Conservation (phyloP, 345 rosid species). For the Rubroshorea leprosula region DNA sequence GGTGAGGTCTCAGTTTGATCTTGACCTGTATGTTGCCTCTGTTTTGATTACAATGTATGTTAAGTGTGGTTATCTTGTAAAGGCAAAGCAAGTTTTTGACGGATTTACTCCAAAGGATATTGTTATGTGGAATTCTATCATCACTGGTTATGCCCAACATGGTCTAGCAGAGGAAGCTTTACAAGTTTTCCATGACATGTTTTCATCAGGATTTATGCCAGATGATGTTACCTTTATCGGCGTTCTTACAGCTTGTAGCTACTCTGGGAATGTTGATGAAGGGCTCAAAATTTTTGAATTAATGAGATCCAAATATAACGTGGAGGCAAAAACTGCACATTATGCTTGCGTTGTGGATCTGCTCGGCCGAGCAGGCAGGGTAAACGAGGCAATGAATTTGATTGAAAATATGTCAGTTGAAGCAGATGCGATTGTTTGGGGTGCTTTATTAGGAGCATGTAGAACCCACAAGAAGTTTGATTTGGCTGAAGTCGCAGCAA, state of each 20-base stretch:
- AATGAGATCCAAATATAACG: not conserved
- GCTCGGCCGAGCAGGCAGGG: slow-evolving; percentile 70
- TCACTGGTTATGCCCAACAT: slow-evolving; percentile 70
- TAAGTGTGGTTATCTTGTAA: slow-evolving; percentile 67
- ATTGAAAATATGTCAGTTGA: slow-evolving; percentile 58
- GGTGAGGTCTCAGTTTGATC: slow-evolving; percentile 55
- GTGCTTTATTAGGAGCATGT: slow-evolving; percentile 75
- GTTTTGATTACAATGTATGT: slow-evolving; percentile 78
- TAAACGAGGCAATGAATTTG: slow-evolving; percentile 58
- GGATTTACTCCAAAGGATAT: slow-evolving; percentile 49
- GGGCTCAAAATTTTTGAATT: not conserved
- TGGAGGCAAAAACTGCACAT: slow-evolving; percentile 47
- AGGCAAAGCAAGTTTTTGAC: slow-evolving; percentile 59
- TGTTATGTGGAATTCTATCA: slow-evolving; percentile 83
- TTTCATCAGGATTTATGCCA: slow-evolving; percentile 42
- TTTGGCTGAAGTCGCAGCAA: slow-evolving; percentile 71
- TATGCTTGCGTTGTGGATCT: slow-evolving; percentile 83
- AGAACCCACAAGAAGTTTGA: slow-evolving; percentile 54
- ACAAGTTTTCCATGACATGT: slow-evolving; percentile 52
- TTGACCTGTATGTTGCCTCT: slow-evolving; percentile 67
- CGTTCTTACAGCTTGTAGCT: slow-evolving; percentile 1
- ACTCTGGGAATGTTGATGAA: not conserved
- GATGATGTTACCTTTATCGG: slow-evolving; percentile 34
- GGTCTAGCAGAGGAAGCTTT: slow-evolving; percentile 71
- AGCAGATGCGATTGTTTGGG: slow-evolving; percentile 82